A percentile compares a stretch with the other conserved stretches of the same genome.
Conservation (phyloP, 345 rosid genomes). For the Luvunga scandens region DNA sequence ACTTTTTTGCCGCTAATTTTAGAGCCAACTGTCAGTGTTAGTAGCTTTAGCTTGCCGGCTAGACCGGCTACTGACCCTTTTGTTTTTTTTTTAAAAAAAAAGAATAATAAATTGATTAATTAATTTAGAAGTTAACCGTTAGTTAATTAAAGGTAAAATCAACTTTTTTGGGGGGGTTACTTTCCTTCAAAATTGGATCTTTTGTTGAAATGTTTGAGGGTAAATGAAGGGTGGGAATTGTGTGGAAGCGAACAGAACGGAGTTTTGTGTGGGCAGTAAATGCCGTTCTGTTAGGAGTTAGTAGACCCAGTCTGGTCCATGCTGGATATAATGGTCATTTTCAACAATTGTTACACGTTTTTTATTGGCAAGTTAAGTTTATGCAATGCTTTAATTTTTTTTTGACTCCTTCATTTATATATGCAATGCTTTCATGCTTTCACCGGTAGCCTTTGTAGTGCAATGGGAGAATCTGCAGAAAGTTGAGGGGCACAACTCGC, state of each 20-base stretch:
- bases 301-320: slow-evolving; percentile 39
- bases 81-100: not conserved
- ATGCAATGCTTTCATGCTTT: too few species aligned
- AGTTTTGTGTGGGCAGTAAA: slow-evolving; percentile 26
- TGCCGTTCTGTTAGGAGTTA: slow-evolving; percentile 46
- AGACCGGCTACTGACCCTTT: slow-evolving; percentile 14
- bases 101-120: not conserved
- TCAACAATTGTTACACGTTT: not conserved
- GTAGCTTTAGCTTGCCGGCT: slow-evolving; percentile 30
- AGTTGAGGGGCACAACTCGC: too few species aligned
- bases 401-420: not conserved
- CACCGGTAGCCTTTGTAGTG: not conserved
- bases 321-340: not conserved
- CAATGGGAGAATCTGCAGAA: too few species aligned
- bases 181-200: slow-evolving; percentile 45
- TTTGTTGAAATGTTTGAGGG: slow-evolving; percentile 37
- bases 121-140: not conserved
- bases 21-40: slow-evolving; percentile 20
- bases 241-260: slow-evolving; percentile 31
- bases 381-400: not conserved
- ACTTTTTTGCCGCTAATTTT: slow-evolving; percentile 15
- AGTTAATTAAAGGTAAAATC: not conserved
- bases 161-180: slow-evolving; percentile 15
- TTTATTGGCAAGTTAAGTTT: not conserved
- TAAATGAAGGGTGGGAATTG: slow-evolving; percentile 36